Evolutionary conservation across 164 flowering plant species (phyloP).

Genomic region (Magnolia kwangsiensis): DNA sequence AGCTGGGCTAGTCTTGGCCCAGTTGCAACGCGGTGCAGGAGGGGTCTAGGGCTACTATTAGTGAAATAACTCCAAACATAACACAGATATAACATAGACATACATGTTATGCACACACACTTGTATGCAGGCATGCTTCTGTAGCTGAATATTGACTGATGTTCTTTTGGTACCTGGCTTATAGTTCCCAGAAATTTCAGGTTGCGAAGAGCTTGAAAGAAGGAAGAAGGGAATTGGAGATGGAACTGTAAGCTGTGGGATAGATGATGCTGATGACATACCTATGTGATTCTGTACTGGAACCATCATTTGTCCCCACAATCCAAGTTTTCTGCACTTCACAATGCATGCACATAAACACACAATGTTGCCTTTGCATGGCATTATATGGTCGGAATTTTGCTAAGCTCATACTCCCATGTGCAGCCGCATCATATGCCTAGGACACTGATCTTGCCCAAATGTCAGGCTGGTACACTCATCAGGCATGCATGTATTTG

Average conservation of each 20-base stretch:
- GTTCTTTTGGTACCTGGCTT: not conserved
- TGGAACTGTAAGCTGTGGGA: constrained; percentile 81
- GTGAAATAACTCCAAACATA: no score
- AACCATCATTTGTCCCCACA: constrained; percentile 70
- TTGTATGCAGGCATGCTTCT: not conserved
- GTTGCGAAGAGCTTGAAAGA: constrained; percentile 69
- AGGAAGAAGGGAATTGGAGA: constrained; percentile 82
- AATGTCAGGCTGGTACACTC: no score
- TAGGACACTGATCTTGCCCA: no score
- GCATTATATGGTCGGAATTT: not conserved
- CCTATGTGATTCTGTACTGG: constrained; percentile 79
- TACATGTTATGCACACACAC: not conserved
- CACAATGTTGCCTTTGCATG: not conserved
- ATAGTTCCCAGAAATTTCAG: constrained; percentile 78
- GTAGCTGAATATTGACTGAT: not conserved
- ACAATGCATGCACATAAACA: not conserved
- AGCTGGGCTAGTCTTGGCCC: no score
- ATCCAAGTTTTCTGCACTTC: constrained; percentile 29
- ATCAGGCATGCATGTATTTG: no score
- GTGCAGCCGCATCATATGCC: no score
- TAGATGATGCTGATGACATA: constrained; percentile 78
- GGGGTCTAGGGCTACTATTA: no score
- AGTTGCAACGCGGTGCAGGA: no score
- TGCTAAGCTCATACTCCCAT: no score
- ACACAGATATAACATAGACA: no score